Evolutionary conservation across 495 filamentous ascomycete species (phyloP), one percentile per base, ranked within the genome.

Genomic region (Chlorociboria aeruginascens): DNA sequence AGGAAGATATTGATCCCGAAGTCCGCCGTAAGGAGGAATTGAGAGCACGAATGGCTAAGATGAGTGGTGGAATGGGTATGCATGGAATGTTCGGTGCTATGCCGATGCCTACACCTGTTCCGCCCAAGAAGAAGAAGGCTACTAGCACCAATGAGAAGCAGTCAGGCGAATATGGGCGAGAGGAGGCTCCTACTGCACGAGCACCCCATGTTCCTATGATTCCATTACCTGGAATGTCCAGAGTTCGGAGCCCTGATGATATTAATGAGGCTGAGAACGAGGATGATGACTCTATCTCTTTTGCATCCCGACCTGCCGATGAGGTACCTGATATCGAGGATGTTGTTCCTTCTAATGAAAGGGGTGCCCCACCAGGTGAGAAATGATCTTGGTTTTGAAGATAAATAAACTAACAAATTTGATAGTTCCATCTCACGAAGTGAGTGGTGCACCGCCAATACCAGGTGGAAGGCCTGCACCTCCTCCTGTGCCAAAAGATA

Each of bases 61-160:
- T 98, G 85, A 92, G 88, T 53, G 92, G 93, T 50, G 92, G 92
- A 12, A 95, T 95, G 88, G 89, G 89, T 12, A 89, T 95, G 82
- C 81, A 86, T 62, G 89, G 90, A 40, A 89, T 96, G 76, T 92
- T 95, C 64, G 86, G 86, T 43, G 76, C 76, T 28, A 64, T 68
- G 60, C 64, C 56, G 46, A 53, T 52, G 49, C 45, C 48, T 16
- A 35, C 59, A 65, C 68, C 74, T 44, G 66, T 71, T 12, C 57
- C 62, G 8, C 72, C 76, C 39, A 79, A 79, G 53, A 87, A 83
- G 63, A 82, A 77, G 59, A 67, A 70, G 14, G 63, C 71, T n/a
- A 51, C 45, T 29, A 17, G 17, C 7, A 30, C 46, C 1, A 70
- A 69, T 25, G 65, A 66, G 44, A 66, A 61, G 40, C 51, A 66